phyloP scores from a whole-genome alignment of 345 rosid species.

The Sonneratia alba region DNA sequence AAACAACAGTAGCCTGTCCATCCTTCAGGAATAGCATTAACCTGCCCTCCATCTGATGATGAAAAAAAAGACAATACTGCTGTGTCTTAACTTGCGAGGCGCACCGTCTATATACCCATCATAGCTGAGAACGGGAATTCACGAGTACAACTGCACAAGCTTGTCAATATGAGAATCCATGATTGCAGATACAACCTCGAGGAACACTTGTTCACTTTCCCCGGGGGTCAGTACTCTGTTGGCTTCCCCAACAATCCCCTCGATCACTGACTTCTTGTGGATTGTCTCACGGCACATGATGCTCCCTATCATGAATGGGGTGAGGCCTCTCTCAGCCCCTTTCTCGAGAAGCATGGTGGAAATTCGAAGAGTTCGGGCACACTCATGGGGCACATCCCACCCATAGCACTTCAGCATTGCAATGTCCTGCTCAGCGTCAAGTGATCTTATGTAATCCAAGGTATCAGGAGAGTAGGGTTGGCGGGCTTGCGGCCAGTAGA shows the following conservation, averaged over 20 bases:
- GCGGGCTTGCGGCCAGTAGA: slow-evolving; percentile 92
- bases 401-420: slow-evolving; percentile 56
- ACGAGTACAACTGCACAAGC: slow-evolving; percentile 18
- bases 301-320: slow-evolving; percentile 72
- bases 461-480: slow-evolving; percentile 50
- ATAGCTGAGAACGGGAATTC: neutral
- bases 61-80: neutral
- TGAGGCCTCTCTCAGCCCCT: slow-evolving; percentile 64
- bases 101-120: too few relatives aligned
- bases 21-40: neutral
- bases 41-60: neutral
- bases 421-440: slow-evolving; percentile 71
- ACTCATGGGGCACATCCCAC: slow-evolving; percentile 55
- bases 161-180: slow-evolving; percentile 55
- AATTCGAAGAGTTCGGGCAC: slow-evolving; percentile 53
- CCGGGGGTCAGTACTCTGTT: slow-evolving; percentile 46
- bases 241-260: slow-evolving; percentile 66
- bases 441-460: slow-evolving; percentile 50
- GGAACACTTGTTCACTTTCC: slow-evolving; percentile 53
- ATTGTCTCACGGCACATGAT: slow-evolving; percentile 79
- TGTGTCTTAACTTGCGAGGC: neutral
- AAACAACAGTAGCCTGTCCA: neutral
- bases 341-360: slow-evolving; percentile 90
- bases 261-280: slow-evolving; percentile 57
- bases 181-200: slow-evolving; percentile 45